A percentile compares a stretch with the other conserved stretches of the same genome.
Conservation (phyloP, 2,329 filamentous ascomycete genomes). For the Byssochlamys sp. region DNA sequence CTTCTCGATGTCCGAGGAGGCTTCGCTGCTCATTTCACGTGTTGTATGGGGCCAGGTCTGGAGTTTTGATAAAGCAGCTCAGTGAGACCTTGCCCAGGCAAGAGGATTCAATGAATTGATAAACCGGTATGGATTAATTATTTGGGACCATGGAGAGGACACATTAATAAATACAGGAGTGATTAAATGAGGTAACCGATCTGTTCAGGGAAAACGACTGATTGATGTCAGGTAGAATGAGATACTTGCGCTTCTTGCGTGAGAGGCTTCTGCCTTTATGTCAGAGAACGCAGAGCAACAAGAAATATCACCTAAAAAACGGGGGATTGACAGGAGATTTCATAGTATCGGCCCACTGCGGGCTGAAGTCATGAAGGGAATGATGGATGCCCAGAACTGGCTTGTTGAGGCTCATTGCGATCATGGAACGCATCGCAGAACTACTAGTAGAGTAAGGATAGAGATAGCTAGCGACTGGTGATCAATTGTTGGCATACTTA, state of each 20-base stretch:
- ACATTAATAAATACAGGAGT: background rate
- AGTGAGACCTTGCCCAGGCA: background rate
- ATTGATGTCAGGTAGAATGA: background rate
- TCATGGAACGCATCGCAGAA: background rate
- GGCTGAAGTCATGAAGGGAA: background rate
- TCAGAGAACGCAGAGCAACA: background rate
- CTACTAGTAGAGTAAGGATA: background rate
- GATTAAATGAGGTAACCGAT: background rate
- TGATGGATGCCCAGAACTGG: background rate
- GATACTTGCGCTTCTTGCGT: background rate
- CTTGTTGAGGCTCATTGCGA: background rate
- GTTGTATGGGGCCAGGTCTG: background rate
- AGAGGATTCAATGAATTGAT: background rate
- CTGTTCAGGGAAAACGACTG: background rate
- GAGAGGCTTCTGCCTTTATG: background rate
- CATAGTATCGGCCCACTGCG: background rate
- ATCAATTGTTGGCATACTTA: background rate
- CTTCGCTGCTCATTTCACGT: background rate
- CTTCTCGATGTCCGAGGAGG: background rate
- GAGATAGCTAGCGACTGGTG: background rate
- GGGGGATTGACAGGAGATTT: background rate
- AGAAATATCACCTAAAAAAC: background rate
- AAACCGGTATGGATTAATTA: background rate
- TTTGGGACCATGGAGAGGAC: background rate
- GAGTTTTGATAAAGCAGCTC: background rate